Evolutionary conservation across 352 stramenopile species (phyloP), one percentile per base, ranked within the genome.

Genomic region (Phytophthora rubi): DNA sequence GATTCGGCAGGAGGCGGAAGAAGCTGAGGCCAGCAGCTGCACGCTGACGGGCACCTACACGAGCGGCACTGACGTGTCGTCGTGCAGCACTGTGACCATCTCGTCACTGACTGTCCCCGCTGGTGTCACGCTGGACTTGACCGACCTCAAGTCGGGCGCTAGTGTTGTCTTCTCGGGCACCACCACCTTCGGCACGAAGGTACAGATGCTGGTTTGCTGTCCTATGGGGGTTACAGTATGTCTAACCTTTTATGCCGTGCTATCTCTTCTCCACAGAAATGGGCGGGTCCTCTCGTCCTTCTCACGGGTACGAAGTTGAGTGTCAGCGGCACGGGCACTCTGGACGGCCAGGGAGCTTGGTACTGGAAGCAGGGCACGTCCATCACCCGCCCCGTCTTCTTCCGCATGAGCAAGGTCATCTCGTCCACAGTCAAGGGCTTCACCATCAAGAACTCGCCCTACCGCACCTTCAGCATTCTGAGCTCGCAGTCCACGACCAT

Each of bases 51-150:
- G 75, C 15, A 75, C 72, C 7, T 80, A 82, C 71, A 73, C 59
- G 44, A 65, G 39, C 55, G 71, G 70, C 44, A 65, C 59, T 15
- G 59, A 64, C 32, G 58, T 82, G 9, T 64, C 53, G 4, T 73
- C 65, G 21, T 82, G 75, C 56, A 59, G 53, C 8, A 64, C 54
- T 6, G 58, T 82, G 39, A 68, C 63, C 15, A 74, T 82, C 54
- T 65, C 53, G 26, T 66, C 53, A 5, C 59, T 82, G 26, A 69
- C 57, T 1, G 75, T 82, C 9, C 75, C 75, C 35, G 71, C 70
- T 10, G 71, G 75, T 26, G 60, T 71, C 37, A 83, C 73, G 42
- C 66, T 82, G n/a, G 76, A 83, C 54, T 55, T 83, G 37, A 79
- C 26, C 37, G 65, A 73, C 10, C 53, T 73, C 26, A 73, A 77